Base-by-base conservation (phyloP, 1,284 basidiomycete genomes). In the Volvariella surrecta region DNA sequence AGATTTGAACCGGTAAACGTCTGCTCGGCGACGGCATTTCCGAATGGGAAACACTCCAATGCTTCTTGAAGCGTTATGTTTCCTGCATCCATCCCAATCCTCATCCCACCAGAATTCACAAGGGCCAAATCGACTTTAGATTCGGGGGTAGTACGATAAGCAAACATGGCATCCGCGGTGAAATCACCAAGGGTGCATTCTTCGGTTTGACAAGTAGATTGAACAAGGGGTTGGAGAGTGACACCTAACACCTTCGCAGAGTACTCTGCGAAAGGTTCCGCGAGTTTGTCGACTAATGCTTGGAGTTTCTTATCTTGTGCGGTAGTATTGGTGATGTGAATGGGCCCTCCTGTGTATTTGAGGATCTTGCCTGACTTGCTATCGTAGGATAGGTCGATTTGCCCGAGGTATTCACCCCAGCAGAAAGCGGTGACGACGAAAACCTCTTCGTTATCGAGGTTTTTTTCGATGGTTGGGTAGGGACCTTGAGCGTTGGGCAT, bases 351-450 rank as follows among this genome's bases (percentile, higher is more conserved):
- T 15, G 58, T 55, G 49, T 66, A 66, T 3, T 57, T 53, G 28
- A 62, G 55, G 43, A 69, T 58, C 42, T 59, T 62, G 11, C 66
- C 66, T 6, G 34, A 35, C 1, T 43, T 39, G 3, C 31, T 20
- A 45, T 67, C 65, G 48, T 60, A 70, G 24, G 60, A 57, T 47
- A 69, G 55, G 46, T 68, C 62, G 43, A 70, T 66, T 39, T 62
- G 56, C 3, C 68, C 67, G 30, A 70, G 54, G 48, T 66, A 64
- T 46, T 68, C 65, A 22, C 66, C 68, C 61, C 66, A 70, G 39
- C 64, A 55, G 45, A 58, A 67, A 10, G 65, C 57, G 1, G 66
- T 68, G 37, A 70, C 63, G 15, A 70, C 57, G 46, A 64, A 66
- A 9, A 70, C 66, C 35, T 67, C 66, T 17, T 70, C 66, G 7